phyloP scores from a whole-genome alignment of 306 rosid genomes.

The Inga oerstediana region DNA sequence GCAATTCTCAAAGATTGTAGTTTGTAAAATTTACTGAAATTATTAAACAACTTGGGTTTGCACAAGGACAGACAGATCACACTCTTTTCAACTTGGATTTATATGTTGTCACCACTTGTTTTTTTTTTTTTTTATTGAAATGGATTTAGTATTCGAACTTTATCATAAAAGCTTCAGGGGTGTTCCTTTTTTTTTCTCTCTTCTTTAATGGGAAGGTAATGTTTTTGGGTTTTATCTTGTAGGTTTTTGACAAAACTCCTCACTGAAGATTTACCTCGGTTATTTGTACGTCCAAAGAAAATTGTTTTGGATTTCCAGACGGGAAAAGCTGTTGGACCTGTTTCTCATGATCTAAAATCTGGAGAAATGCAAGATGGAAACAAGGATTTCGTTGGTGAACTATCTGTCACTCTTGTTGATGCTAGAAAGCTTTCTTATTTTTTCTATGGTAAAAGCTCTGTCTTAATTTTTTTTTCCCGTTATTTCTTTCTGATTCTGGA shows the following conservation, averaged over 20 bases:
- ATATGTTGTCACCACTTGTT: not conserved
- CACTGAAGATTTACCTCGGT: constrained; percentile 87
- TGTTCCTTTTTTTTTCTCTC: not conserved
- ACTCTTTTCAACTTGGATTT: not conserved
- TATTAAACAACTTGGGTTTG: not conserved
- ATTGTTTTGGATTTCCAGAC: constrained; percentile 94
- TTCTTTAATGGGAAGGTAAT: constrained; percentile 24
- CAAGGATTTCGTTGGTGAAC: constrained; percentile 91
- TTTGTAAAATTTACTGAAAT: not conserved
- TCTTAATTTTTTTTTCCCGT: constrained; percentile 13
- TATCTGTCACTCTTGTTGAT: constrained; percentile 92
- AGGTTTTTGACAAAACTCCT: constrained; percentile 99
- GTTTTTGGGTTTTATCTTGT: constrained; percentile 26
- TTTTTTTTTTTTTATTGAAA: not conserved
- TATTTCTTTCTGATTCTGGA: not conserved
- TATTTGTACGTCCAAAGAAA: constrained; percentile 98
- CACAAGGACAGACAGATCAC: not conserved
- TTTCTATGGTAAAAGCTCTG: constrained; percentile 67
- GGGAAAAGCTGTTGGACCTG: constrained; percentile 92
- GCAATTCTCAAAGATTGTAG: not conserved
- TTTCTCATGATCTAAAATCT: constrained; percentile 62
- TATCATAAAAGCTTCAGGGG: constrained; percentile 1
- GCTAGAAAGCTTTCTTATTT: constrained; percentile 89
- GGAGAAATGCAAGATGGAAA: constrained; percentile 92
- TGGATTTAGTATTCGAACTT: constrained; percentile 26